phyloP scores from a whole-genome alignment of 2,329 filamentous ascomycete species.

The Parascedosporium putredinis region DNA sequence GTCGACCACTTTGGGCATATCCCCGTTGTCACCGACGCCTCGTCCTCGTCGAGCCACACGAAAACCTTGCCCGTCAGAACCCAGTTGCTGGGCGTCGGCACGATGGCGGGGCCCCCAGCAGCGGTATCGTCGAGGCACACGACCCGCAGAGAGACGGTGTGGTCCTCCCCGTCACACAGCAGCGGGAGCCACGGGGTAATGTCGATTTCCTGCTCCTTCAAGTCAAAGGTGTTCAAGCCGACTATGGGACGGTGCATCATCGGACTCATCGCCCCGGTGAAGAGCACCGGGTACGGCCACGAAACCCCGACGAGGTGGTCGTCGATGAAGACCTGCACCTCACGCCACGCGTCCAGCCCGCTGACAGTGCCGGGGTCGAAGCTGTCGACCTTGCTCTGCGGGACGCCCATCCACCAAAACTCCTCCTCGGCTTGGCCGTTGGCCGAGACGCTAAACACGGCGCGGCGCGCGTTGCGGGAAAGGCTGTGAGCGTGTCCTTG shows the following conservation, averaged over 20 bases:
- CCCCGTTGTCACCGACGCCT: constrained; percentile 38
- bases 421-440: constrained; percentile 69
- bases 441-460: constrained; percentile 65
- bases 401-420: constrained; percentile 77
- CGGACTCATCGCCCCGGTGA: constrained; percentile 70
- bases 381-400: constrained; percentile 45
- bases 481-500: constrained; percentile 37
- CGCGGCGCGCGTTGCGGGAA: constrained; percentile 60
- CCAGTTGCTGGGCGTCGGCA: constrained; percentile 45
- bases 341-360: constrained; percentile 64
- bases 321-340: constrained; percentile 69
- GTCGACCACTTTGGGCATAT: constrained; percentile 19
- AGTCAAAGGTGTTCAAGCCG: constrained; percentile 68
- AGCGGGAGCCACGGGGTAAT: constrained; percentile 65
- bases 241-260: constrained; percentile 70
- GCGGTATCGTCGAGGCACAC: constrained; percentile 50
- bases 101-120: constrained; percentile 9
- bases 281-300: constrained; percentile 76
- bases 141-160: constrained; percentile 59
- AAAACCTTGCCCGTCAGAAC: constrained; percentile 71
- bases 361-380: constrained; percentile 53
- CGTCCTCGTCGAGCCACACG: constrained; percentile 53
- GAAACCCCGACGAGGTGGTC: constrained; percentile 60
- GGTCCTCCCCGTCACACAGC: constrained; percentile 52
- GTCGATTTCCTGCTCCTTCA: constrained; percentile 72